Conservation (phyloP, 306 rosid species). For the Quercus aquifolioides region DNA sequence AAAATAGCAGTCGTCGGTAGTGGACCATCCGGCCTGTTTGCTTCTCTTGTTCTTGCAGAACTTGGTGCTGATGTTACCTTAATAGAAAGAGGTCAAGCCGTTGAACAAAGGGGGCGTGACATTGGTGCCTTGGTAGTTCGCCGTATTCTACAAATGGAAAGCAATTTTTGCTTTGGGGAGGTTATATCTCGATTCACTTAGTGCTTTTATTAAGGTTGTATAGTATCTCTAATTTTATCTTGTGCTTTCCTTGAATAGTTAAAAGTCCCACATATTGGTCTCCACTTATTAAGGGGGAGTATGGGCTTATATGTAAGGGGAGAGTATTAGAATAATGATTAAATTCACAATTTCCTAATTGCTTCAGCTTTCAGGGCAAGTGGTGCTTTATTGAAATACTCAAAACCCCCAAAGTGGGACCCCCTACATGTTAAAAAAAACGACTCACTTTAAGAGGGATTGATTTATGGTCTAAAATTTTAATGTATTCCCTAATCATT, state of each 20-base stretch:
- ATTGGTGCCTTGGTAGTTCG: slow-evolving; percentile 87
- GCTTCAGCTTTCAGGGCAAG: too few relatives aligned
- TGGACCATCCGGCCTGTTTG: slow-evolving; percentile 93
- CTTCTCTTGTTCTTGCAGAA: slow-evolving; percentile 89
- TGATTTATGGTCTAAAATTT: background rate
- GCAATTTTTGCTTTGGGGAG: slow-evolving; percentile 99
- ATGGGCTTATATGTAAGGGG: too few relatives aligned
- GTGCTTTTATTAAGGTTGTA: slow-evolving; percentile 13
- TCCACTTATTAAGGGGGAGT: too few relatives aligned
- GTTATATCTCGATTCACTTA: slow-evolving; percentile 49
- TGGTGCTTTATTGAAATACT: too few relatives aligned
- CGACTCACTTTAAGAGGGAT: background rate
- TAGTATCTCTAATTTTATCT: background rate
- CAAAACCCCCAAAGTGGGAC: too few relatives aligned
- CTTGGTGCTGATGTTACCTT: slow-evolving; percentile 91
- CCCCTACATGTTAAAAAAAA: background rate
- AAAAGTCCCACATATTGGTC: too few relatives aligned
- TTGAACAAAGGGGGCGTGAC: slow-evolving; percentile 91
- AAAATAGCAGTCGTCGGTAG: slow-evolving; percentile 85
- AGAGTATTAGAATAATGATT: too few relatives aligned
- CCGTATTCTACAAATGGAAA: slow-evolving; percentile 61
- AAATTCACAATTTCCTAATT: too few relatives aligned
- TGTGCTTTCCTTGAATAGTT: background rate
- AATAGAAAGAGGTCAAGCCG: slow-evolving; percentile 97
- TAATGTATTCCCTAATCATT: background rate